Evolutionary conservation across 345 rosid genomes (phyloP).

Genomic region (Bruguiera gymnorhiza): DNA sequence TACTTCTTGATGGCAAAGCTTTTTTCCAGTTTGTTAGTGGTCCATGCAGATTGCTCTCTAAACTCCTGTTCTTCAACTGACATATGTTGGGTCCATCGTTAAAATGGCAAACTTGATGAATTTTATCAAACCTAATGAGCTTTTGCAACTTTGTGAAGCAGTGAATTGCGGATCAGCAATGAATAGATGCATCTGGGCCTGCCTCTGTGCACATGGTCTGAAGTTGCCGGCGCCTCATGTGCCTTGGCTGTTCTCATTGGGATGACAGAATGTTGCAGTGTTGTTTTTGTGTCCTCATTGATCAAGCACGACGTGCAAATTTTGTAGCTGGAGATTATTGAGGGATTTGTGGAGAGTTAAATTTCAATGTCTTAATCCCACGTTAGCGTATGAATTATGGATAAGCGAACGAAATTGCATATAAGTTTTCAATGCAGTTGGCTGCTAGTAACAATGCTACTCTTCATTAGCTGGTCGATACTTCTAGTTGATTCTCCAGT

Average conservation of each 20-base stretch:
- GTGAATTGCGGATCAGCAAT: conserved; percentile 54
- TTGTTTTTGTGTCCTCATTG: background rate
- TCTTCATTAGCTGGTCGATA: no score
- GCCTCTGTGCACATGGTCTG: conserved; percentile 57
- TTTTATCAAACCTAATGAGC: background rate
- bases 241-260: conserved; percentile 23
- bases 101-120: background rate
- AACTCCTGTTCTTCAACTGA: background rate
- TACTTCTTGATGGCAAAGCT: no score
- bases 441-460: no score
- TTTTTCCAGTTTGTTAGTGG: background rate
- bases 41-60: background rate
- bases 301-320: background rate
- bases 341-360: no score
- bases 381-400: no score
- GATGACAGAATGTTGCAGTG: background rate
- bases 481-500: no score
- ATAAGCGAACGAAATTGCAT: no score
- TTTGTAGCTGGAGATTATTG: no score
- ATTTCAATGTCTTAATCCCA: no score
- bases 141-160: conserved; percentile 27
- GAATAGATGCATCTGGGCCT: conserved; percentile 48
- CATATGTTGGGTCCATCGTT: background rate
- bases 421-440: no score
- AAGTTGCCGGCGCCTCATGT: conserved; percentile 45